Base-by-base conservation (phyloP, 2,329 filamentous ascomycete species). In the Fusarium sp. region DNA sequence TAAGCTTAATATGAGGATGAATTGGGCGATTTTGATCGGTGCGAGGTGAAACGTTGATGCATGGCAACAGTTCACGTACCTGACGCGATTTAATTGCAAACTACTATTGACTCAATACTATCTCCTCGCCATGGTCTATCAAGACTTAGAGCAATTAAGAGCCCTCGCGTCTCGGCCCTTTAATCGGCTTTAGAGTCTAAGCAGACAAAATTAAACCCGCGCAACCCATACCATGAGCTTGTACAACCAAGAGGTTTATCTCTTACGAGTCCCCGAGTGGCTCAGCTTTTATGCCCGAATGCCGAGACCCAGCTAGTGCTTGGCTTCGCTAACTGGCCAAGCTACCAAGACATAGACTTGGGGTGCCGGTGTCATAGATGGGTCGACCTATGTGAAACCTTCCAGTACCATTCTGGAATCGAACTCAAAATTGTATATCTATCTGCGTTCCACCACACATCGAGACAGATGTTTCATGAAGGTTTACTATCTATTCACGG, bases 181-280 rank as follows among this genome's bases (percentile, higher is more conserved):
- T 26, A 26, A 13, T 33, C 39, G 18, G 14, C 2, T 31, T 31
- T 31, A 13, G 10, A 10, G 13, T 13, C 28, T 5, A 28, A 31
- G 28, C 28, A 4, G 13, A 10, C 10, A 11, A 2, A 18, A 5
- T 24, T 24, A 15, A 43, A 31, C 26, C 49, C 58, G 38, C 50
- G 40, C 38, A 49, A 36, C 6, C 43, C 36, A 43, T 28, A 24
- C 38, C 43, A 51, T 44, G 33, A 45, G 14, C 18, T 20, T 50
- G 50, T 58, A 50, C 45, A 45, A 48, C 39, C 54, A 36, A 49
- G 17, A 7, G 45, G 15, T 50, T 11, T 14, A 44, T 28, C 31
- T 42, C 51, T 66, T 49, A 69, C 66, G 66, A 66, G 26, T 18
- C 58, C 26, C 26, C 20, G 42, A 53, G 66, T 69, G 66, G 66